These are phyloP conservation scores for Apiospora arundinis DNA, from an alignment of 2,329 filamentous ascomycete genomes.

Conservation along the genomic window DNA sequence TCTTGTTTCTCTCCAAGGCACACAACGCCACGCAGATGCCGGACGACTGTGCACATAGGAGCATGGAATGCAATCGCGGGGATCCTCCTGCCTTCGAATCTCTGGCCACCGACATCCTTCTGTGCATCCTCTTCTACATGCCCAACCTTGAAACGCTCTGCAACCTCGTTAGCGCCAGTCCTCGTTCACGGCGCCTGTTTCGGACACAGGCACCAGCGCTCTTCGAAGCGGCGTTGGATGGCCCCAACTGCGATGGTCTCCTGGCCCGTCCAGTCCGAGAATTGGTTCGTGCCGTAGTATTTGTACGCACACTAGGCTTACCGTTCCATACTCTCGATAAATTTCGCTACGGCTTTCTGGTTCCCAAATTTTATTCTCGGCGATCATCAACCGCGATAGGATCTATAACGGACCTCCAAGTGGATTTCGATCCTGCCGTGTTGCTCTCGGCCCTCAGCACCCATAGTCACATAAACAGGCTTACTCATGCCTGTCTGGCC, in stretches of 20 bases:
- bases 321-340: constrained; percentile 6
- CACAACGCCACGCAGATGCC: not conserved
- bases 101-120: not conserved
- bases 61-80: not conserved
- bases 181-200: not conserved
- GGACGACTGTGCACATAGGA: not conserved
- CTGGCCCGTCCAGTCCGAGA: not conserved
- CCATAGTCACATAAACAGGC: constrained; percentile 5
- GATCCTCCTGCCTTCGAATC: constrained; percentile 1
- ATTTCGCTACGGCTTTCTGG: constrained; percentile 7
- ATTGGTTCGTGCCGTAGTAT: constrained; percentile 9
- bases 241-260: not conserved
- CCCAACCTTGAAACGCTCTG: not conserved
- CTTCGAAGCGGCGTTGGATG: not conserved
- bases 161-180: not conserved
- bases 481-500: constrained; percentile 5
- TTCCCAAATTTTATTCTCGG: constrained; percentile 1
- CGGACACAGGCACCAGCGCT: not conserved
- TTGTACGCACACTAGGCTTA: constrained; percentile 10
- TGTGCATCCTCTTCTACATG: not conserved
- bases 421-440: too few species aligned
- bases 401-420: not conserved
- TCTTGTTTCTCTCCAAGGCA: not conserved
- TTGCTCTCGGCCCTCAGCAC: not conserved
- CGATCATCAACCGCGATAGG: not conserved